These are phyloP conservation scores for Colletotrichum sp. DNA, from an alignment of 2,329 filamentous ascomycete genomes.

Conservation along the genomic window DNA sequence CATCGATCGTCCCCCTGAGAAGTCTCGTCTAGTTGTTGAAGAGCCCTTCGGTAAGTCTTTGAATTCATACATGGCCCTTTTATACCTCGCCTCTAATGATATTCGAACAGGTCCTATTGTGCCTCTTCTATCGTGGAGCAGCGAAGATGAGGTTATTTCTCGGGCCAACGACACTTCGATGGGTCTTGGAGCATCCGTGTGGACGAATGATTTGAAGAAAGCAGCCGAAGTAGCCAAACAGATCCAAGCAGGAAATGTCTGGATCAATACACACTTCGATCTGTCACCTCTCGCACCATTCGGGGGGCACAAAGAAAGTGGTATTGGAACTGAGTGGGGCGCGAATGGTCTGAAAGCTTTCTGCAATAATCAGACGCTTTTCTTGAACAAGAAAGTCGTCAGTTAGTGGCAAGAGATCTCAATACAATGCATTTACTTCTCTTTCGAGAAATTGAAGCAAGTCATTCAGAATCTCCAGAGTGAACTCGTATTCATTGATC, in stretches of 20 bases:
- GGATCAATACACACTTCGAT: background rate
- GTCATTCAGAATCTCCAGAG: accelerated
- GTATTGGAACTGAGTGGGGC: background rate
- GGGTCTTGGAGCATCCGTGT: slow-evolving; percentile 63
- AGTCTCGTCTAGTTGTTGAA: background rate
- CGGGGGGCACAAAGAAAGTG: background rate
- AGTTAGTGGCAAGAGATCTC: background rate
- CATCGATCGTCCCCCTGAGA: background rate
- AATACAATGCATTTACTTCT: background rate
- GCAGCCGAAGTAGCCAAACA: slow-evolving; percentile 51
- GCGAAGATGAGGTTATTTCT: slow-evolving; percentile 63
- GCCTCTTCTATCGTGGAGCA: slow-evolving; percentile 64
- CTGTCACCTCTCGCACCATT: background rate
- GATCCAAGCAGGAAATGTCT: background rate
- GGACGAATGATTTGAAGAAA: slow-evolving; percentile 55
- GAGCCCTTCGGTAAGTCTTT: background rate
- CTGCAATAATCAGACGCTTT: background rate
- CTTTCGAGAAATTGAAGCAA: background rate
- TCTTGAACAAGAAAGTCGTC: background rate
- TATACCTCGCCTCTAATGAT: background rate
- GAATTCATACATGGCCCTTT: background rate
- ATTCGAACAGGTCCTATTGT: background rate
- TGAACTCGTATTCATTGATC: background rate
- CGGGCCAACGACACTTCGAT: slow-evolving; percentile 59
- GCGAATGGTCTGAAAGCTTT: background rate